Conservation (phyloP, 176 grass and related monocot genomes). For the Aegilops speltoides region DNA sequence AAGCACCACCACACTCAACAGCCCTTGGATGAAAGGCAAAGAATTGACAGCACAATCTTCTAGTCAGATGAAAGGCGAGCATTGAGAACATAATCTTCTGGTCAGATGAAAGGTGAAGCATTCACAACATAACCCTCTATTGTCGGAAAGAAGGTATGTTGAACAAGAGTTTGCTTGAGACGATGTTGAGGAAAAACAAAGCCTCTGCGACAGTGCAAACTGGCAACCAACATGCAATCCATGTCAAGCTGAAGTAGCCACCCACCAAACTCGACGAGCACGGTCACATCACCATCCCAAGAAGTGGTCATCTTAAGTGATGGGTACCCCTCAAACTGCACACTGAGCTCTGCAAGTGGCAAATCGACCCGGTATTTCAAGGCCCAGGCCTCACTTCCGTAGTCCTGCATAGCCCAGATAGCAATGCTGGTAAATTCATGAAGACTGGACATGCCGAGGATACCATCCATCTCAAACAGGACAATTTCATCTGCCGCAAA, state of each 20-base stretch:
- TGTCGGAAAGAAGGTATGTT: background rate
- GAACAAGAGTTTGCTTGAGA: background rate
- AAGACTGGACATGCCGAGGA: too few relatives aligned
- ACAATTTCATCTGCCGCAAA: too few relatives aligned
- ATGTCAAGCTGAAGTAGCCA: background rate
- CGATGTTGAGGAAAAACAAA: background rate
- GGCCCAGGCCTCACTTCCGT: too few relatives aligned
- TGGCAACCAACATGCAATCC: background rate
- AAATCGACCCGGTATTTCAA: too few relatives aligned
- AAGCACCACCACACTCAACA: too few relatives aligned
- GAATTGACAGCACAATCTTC: background rate
- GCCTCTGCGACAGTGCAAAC: background rate
- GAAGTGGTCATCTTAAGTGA: background rate
- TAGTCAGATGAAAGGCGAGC: background rate
- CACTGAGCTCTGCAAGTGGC: too few relatives aligned
- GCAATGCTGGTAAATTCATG: too few relatives aligned
- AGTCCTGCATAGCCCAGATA: too few relatives aligned
- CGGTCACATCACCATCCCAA: background rate
- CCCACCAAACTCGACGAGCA: background rate
- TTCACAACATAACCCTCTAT: background rate
- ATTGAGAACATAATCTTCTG: background rate
- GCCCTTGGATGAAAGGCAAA: too few relatives aligned
- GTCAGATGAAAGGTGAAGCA: too few relatives aligned
- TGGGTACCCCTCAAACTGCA: too few relatives aligned
- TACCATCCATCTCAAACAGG: too few relatives aligned